Percentiles rank a stretch among this genome's conserved stretches.
Conservation (phyloP, 2,329 filamentous ascomycete species). For the Trichophyton simii region DNA sequence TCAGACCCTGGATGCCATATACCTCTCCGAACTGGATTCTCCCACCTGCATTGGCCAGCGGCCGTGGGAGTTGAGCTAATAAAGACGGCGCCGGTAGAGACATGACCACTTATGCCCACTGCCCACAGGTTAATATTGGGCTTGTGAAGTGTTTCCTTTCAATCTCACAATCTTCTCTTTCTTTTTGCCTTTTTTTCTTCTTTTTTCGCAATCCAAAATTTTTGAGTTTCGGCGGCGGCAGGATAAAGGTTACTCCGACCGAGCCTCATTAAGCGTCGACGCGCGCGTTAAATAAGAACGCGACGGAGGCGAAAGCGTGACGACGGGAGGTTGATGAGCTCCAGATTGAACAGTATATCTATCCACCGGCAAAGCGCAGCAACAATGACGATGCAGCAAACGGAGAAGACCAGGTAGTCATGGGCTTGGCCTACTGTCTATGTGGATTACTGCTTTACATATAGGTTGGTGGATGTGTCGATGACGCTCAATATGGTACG, state of each 20-base stretch:
- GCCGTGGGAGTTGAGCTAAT: conserved; percentile 35
- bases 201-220: conserved; percentile 3
- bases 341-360: too few relatives aligned
- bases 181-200: background rate
- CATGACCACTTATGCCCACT: conserved; percentile 21
- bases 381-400: background rate
- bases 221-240: background rate
- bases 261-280: background rate
- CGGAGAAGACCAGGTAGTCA: background rate
- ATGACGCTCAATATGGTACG: conserved; percentile 4
- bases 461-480: background rate
- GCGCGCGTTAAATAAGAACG: background rate
- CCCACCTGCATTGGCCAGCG: conserved; percentile 27
- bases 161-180: background rate
- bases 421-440: background rate
- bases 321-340: too few relatives aligned
- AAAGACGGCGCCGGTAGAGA: conserved; percentile 34
- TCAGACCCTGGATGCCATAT: conserved; percentile 41
- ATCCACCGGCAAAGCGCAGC: too few relatives aligned
- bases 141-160: background rate
- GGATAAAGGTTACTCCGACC: background rate
- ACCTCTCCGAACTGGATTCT: conserved; percentile 36
- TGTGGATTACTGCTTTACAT: background rate
- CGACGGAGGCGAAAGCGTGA: background rate
- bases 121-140: background rate